Evolutionary conservation across 2,329 filamentous ascomycete genomes (phyloP).

Genomic region (Arthrobotrys iridis): DNA sequence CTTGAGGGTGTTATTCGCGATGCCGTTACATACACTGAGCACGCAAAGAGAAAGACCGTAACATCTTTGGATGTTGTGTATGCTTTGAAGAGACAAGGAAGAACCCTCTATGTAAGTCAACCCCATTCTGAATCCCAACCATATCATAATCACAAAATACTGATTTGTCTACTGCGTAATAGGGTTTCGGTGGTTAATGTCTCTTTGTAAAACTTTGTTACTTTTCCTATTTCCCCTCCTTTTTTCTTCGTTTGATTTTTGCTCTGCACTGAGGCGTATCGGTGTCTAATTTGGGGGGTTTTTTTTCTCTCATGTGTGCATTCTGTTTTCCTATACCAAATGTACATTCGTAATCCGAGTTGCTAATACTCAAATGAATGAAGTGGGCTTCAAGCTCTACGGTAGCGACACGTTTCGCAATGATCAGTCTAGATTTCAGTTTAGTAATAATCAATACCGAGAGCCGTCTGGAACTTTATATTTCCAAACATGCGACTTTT

Average conservation of each 20-base stretch:
- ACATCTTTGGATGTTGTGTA: constrained; percentile 74
- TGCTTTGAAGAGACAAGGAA: constrained; percentile 72
- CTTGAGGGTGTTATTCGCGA: constrained; percentile 80
- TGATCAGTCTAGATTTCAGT: background rate
- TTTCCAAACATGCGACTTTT: no score
- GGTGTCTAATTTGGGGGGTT: constrained; percentile 14
- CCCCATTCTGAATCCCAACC: background rate
- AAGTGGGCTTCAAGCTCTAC: background rate
- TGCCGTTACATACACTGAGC: constrained; percentile 80
- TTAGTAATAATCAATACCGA: background rate
- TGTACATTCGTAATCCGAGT: constrained; percentile 13
- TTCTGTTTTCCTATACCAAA: background rate
- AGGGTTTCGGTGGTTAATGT: constrained; percentile 52
- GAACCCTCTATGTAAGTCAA: constrained; percentile 69
- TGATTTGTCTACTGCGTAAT: no score
- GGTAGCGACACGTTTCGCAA: background rate
- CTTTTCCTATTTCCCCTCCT: no score
- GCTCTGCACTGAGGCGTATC: constrained; percentile 20
- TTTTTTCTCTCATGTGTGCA: constrained; percentile 6
- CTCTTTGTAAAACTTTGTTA: background rate
- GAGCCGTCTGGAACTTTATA: no score
- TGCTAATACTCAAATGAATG: background rate
- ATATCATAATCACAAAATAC: background rate
- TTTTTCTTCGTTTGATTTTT: background rate
- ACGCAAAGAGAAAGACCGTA: constrained; percentile 83